Percentiles rank a stretch among this genome's conserved stretches.
Conservation (phyloP, 306 rosid species). For the Corylus avellana region DNA sequence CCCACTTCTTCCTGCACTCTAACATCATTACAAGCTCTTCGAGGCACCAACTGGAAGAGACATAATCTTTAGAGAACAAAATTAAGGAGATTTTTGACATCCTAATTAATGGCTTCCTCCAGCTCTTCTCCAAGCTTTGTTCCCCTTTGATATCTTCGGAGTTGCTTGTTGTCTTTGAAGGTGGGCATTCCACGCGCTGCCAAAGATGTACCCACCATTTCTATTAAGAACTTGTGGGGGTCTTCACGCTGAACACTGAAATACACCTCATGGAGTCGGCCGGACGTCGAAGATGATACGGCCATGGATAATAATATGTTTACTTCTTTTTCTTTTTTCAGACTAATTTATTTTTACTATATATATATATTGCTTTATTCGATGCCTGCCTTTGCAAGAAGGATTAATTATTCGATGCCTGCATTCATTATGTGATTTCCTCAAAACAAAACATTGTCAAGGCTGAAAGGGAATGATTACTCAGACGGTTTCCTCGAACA, state of each 20-base stretch:
- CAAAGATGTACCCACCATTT: constrained; percentile 3
- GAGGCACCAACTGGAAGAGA: constrained; percentile 20
- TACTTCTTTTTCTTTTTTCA: too few relatives aligned
- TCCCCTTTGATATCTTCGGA: background rate
- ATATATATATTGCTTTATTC: too few relatives aligned
- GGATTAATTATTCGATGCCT: too few relatives aligned
- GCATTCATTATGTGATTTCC: too few relatives aligned
- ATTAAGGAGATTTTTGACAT: background rate
- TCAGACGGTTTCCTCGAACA: too few relatives aligned
- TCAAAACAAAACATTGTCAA: too few relatives aligned
- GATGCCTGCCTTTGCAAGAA: too few relatives aligned
- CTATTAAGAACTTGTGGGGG: constrained; percentile 1
- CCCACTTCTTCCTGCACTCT: constrained; percentile 11
- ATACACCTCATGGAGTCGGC: background rate
- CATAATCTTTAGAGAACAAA: constrained; percentile 3
- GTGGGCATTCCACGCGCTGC: constrained; percentile 7
- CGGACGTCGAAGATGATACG: background rate
- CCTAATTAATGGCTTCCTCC: constrained; percentile 10
- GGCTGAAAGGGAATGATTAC: too few relatives aligned
- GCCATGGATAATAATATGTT: too few relatives aligned
- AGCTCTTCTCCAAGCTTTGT: background rate
- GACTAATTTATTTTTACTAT: too few relatives aligned
- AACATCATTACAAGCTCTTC: constrained; percentile 20
- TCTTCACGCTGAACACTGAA: constrained; percentile 9
- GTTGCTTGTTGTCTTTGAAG: constrained; percentile 7